A percentile compares a stretch with the other conserved stretches of the same genome.
These are phyloP conservation scores for Fusarium duplospermum DNA, from an alignment of 2,329 filamentous ascomycete genomes.

Conservation along the genomic window DNA sequence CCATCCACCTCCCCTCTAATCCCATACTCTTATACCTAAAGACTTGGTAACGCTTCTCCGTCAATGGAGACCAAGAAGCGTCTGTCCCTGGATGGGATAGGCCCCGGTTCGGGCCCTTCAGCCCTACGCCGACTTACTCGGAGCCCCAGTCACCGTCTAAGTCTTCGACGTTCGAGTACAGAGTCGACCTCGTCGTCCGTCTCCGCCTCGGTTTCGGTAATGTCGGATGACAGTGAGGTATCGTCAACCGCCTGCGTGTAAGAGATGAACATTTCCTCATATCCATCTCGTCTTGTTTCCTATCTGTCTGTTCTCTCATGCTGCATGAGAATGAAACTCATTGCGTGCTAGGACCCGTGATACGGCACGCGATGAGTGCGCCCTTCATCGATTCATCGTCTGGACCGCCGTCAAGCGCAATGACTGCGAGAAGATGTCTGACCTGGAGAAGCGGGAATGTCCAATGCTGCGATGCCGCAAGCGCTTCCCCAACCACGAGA, in stretches of 20 bases:
- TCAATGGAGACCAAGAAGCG: slow-evolving; percentile 49
- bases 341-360: slow-evolving; percentile 54
- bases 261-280: slow-evolving; percentile 36
- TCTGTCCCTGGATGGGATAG: slow-evolving; percentile 44
- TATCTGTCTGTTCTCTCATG: slow-evolving; percentile 1
- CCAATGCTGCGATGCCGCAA: slow-evolving; percentile 64
- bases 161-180: slow-evolving; percentile 47
- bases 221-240: slow-evolving; percentile 39
- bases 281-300: background rate
- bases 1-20: background rate
- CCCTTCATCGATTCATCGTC: slow-evolving; percentile 65
- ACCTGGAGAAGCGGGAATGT: slow-evolving; percentile 62
- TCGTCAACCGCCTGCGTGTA: slow-evolving; percentile 49
- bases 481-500: slow-evolving; percentile 63
- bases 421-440: slow-evolving; percentile 58
- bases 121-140: slow-evolving; percentile 49
- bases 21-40: background rate
- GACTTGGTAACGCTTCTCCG: background rate
- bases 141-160: slow-evolving; percentile 48
- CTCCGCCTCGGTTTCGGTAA: slow-evolving; percentile 40
- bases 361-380: slow-evolving; percentile 61
- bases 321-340: slow-evolving; percentile 18
- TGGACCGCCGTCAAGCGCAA: slow-evolving; percentile 69
- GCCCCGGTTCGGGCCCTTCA: slow-evolving; percentile 44
- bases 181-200: slow-evolving; percentile 43